Evolutionary conservation across 202 grass and related monocot species (phyloP).

Genomic region (Setaria italica): DNA sequence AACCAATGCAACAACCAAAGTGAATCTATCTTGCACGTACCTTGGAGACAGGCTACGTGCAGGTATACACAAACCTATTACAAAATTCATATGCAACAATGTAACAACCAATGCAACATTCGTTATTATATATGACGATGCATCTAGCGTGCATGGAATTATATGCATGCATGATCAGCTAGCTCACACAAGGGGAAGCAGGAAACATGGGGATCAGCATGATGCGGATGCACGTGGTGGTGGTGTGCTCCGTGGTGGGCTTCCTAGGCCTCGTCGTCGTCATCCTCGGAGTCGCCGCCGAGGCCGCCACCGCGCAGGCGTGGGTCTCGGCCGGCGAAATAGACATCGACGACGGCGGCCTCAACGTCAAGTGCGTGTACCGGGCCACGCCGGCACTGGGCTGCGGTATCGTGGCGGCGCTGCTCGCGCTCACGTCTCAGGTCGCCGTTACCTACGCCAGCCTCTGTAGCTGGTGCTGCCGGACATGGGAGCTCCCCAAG

Average conservation of each 20-base stretch:
- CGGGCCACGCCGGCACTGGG: conserved; percentile 3
- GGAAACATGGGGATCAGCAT: background rate
- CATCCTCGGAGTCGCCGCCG: conserved; percentile 33
- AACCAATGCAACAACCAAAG: background rate
- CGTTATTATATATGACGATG: background rate
- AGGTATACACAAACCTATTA: background rate
- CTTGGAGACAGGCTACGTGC: conserved; percentile 22
- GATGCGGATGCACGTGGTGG: background rate
- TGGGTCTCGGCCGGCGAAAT: too few species aligned
- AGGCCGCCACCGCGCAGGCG: background rate
- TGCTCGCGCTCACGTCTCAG: conserved; percentile 32
- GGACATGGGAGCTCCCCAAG: background rate
- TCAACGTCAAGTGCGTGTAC: background rate
- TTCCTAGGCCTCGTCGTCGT: conserved; percentile 30
- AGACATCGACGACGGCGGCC: background rate
- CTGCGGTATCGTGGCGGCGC: conserved; percentile 18
- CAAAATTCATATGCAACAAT: background rate
- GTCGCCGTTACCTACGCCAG: conserved; percentile 19
- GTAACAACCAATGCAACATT: background rate
- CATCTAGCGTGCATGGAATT: background rate
- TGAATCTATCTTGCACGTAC: background rate
- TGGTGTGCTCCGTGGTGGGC: conserved; percentile 27
- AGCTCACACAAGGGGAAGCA: background rate
- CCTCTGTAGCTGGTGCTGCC: conserved; percentile 30
- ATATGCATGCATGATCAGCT: background rate